Evolutionary conservation across 768 basidiomycete genomes (phyloP).

Genomic region (Leccinum subgranulosum): DNA sequence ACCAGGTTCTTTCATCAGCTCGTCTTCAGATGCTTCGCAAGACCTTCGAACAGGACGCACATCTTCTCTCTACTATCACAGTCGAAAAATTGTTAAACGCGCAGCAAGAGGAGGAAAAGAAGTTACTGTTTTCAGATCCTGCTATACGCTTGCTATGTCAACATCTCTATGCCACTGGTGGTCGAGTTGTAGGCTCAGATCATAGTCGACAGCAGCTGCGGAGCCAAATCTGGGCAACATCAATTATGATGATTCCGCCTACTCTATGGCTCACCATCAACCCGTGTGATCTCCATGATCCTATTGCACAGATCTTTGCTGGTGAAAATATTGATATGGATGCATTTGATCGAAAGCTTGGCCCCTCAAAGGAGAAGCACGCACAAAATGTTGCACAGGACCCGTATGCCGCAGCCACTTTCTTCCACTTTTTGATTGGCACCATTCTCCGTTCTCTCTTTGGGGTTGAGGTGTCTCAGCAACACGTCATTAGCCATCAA

Average conservation of each 20-base stretch:
- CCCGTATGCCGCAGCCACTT: neutral
- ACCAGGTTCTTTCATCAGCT: neutral
- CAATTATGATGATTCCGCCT: neutral
- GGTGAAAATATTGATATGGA: neutral
- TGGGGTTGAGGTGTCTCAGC: neutral
- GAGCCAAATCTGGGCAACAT: neutral
- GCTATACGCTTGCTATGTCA: neutral
- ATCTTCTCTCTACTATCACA: neutral
- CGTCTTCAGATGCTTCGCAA: neutral
- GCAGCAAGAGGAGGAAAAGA: neutral
- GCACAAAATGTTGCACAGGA: neutral
- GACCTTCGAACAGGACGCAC: neutral
- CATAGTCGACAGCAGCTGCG: neutral
- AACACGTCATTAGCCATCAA: neutral
- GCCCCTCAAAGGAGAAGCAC: neutral
- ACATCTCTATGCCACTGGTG: neutral
- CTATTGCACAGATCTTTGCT: neutral
- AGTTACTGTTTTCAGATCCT: neutral
- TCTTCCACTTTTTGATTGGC: neutral
- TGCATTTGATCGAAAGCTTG: neutral
- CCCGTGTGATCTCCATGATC: neutral
- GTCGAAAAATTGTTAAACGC: neutral
- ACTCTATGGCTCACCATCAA: slow-evolving; percentile 2
- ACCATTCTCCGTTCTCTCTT: neutral
- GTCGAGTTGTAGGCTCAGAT: neutral